Evolutionary conservation across 2,329 filamentous ascomycete species (phyloP).

Genomic region (Colletotrichum sp.): DNA sequence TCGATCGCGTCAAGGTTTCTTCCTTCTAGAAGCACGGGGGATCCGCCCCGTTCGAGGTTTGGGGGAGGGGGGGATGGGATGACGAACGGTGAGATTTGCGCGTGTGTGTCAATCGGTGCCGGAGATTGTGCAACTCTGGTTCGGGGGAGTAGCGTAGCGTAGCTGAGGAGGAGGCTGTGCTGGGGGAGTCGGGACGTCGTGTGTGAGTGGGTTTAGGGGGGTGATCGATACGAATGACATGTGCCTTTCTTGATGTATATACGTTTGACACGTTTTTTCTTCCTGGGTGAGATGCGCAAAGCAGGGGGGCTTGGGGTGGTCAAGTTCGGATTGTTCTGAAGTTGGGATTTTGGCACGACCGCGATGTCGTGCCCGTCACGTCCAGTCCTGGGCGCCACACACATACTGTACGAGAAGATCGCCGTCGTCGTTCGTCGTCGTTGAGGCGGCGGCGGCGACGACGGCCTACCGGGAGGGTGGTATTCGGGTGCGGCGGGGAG

Average conservation of each 20-base stretch:
- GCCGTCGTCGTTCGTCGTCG: not conserved
- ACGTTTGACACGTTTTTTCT: not conserved
- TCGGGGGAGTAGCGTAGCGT: not conserved
- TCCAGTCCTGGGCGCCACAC: not conserved
- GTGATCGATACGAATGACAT: not conserved
- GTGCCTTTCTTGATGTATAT: not conserved
- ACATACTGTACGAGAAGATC: not conserved
- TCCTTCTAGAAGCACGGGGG: conserved; percentile 12
- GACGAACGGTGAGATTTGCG: not conserved
- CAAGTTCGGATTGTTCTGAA: not conserved
- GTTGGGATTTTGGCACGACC: not conserved
- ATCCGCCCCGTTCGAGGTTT: not conserved
- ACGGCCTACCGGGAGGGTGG: conserved; percentile 4
- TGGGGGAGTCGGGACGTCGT: not conserved
- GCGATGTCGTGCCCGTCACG: not conserved
- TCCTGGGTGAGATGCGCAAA: not conserved
- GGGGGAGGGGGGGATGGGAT: not conserved
- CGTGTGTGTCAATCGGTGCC: not conserved
- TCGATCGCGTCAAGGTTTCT: not conserved
- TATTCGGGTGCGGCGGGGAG: not conserved
- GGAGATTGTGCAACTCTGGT: not conserved
- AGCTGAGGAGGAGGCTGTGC: not conserved
- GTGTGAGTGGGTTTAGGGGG: not conserved
- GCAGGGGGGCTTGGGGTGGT: not conserved
- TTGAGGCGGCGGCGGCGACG: not conserved